These are phyloP conservation scores for Erodium trifolium DNA, from an alignment of 441 rosid species.

Conservation along the genomic window DNA sequence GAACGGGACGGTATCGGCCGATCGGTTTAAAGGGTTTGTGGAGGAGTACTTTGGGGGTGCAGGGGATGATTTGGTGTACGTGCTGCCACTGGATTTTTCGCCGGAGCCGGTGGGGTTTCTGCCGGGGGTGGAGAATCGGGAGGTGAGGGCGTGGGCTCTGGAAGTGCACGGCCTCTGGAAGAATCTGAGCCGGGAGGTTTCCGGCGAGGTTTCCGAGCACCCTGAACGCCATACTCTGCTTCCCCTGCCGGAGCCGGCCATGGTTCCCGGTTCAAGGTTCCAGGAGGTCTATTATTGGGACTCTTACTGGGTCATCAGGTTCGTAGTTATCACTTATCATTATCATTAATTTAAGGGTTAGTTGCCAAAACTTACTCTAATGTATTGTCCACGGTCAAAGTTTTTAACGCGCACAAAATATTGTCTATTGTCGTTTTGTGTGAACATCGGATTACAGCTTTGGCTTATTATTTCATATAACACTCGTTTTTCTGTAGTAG, in stretches of 20 bases:
- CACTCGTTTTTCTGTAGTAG: too few species aligned
- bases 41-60: slow-evolving; percentile 35
- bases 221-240: slow-evolving; percentile 73
- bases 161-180: slow-evolving; percentile 76
- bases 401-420: too few species aligned
- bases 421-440: too few species aligned
- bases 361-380: too few species aligned
- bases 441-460: too few species aligned
- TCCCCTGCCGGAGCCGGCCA: slow-evolving; percentile 49
- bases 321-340: neutral
- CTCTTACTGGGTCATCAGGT: slow-evolving; percentile 91
- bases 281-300: slow-evolving; percentile 95
- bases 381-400: too few species aligned
- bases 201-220: slow-evolving; percentile 36
- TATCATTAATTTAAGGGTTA: neutral
- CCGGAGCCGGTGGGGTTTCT: slow-evolving; percentile 55
- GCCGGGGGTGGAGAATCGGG: slow-evolving; percentile 51
- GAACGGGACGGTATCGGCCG: slow-evolving; percentile 32
- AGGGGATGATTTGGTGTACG: slow-evolving; percentile 39
- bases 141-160: slow-evolving; percentile 70
- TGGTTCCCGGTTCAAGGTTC: slow-evolving; percentile 81
- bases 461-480: too few species aligned
- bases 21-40: slow-evolving; percentile 41
- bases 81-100: slow-evolving; percentile 35
- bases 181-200: slow-evolving; percentile 51